phyloP scores from a whole-genome alignment of 1,284 basidiomycete species.

The Blastosporella zonata region DNA sequence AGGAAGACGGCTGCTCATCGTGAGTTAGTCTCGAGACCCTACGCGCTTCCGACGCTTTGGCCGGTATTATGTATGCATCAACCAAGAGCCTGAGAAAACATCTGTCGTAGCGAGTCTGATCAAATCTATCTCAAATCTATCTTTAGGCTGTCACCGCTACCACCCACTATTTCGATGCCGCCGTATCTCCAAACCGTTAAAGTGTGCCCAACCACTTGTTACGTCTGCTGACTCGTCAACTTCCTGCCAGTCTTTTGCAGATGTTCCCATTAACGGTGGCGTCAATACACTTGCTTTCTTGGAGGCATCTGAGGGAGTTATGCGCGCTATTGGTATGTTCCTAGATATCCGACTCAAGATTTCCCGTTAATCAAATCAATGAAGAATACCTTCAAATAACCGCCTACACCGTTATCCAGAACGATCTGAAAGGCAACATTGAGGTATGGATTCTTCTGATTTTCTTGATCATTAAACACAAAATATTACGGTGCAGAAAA shows the following conservation, averaged over 20 bases:
- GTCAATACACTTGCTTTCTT: slow-evolving; percentile 86
- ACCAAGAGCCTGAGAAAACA: too few species aligned
- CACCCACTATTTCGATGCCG: not conserved
- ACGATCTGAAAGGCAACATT: slow-evolving; percentile 90
- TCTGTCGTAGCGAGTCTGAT: not conserved
- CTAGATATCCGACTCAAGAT: not conserved
- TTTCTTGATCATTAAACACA: not conserved
- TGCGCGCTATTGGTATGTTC: slow-evolving; percentile 81
- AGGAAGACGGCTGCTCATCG: too few species aligned
- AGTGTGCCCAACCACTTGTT: not conserved
- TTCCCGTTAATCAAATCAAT: not conserved
- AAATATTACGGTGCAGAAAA: slow-evolving; percentile 60
- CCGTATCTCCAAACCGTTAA: not conserved
- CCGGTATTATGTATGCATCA: too few species aligned
- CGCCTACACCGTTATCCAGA: slow-evolving; percentile 82
- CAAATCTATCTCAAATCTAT: too few species aligned
- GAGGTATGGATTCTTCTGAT: slow-evolving; percentile 46
- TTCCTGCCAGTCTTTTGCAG: not conserved
- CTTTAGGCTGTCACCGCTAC: not conserved
- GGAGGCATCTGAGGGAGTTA: slow-evolving; percentile 84
- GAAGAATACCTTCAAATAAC: slow-evolving; percentile 84
- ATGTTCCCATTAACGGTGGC: slow-evolving; percentile 63
- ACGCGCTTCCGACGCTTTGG: too few species aligned
- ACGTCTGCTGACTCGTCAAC: not conserved
- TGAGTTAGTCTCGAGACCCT: too few species aligned